Percentiles rank a stretch among this genome's conserved stretches.
These are phyloP conservation scores for Ashbya aceris DNA, from an alignment of 1,139 yeast species.

Conservation along the genomic window DNA sequence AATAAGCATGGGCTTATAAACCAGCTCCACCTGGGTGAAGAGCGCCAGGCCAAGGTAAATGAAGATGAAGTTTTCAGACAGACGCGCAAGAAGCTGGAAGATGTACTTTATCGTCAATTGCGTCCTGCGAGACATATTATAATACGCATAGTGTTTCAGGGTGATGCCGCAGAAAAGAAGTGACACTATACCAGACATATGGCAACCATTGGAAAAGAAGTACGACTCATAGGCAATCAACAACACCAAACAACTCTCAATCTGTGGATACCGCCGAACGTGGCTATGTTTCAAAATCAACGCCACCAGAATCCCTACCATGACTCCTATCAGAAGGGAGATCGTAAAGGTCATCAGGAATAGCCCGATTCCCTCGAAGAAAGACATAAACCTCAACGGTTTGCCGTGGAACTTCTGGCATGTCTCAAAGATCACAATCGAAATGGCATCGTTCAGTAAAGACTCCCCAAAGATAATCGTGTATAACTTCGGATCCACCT, in stretches of 20 bases:
- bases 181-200: slow-evolving; percentile 97
- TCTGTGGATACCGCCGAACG: slow-evolving; percentile 87
- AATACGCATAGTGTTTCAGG: slow-evolving; percentile 91
- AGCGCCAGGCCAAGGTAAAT: slow-evolving; percentile 89
- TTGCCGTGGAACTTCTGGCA: slow-evolving; percentile 94
- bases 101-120: slow-evolving; percentile 94
- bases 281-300: slow-evolving; percentile 85
- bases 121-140: slow-evolving; percentile 93
- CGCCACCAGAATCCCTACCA: slow-evolving; percentile 83
- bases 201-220: slow-evolving; percentile 97
- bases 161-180: slow-evolving; percentile 93
- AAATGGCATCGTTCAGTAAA: slow-evolving; percentile 89
- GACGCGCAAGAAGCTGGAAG: slow-evolving; percentile 86
- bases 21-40: slow-evolving; percentile 91
- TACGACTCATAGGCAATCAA: slow-evolving; percentile 92
- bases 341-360: slow-evolving; percentile 90
- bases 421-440: slow-evolving; percentile 98
- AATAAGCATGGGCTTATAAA: slow-evolving; percentile 85
- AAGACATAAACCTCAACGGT: slow-evolving; percentile 59
- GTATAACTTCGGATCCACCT: slow-evolving; percentile 94
- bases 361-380: slow-evolving; percentile 89
- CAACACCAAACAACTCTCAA: slow-evolving; percentile 87
- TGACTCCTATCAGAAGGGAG: slow-evolving; percentile 83
- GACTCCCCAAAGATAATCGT: slow-evolving; percentile 97
- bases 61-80: slow-evolving; percentile 93